Evolutionary conservation across 106 monocot species (phyloP).

Genomic region (Gastrodia elata): DNA sequence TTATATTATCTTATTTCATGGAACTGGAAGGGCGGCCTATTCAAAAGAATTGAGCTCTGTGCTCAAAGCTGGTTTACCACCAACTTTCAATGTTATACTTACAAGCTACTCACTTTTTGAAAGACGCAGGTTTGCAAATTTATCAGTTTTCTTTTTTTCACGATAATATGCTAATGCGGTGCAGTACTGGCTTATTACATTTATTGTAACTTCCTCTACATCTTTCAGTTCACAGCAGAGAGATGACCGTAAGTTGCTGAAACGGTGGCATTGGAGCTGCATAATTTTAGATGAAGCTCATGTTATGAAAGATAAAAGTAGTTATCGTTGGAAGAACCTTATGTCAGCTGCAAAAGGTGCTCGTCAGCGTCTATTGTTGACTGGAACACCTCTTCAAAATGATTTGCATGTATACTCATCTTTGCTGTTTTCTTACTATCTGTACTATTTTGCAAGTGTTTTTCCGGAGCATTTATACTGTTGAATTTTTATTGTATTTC

Average conservation of each 20-base stretch:
- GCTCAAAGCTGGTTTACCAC: conserved; percentile 69
- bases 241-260: conserved; percentile 84
- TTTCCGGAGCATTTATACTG: neutral
- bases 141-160: neutral
- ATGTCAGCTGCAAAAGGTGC: conserved; percentile 82
- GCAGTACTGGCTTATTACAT: neutral
- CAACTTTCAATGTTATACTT: conserved; percentile 91
- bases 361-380: conserved; percentile 82
- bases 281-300: conserved; percentile 98
- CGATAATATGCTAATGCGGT: neutral
- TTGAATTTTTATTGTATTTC: neutral
- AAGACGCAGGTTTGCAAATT: conserved; percentile 50
- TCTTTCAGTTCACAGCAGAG: conserved; percentile 70
- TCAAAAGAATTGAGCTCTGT: conserved; percentile 79
- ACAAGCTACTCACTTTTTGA: conserved; percentile 89
- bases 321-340: conserved; percentile 89
- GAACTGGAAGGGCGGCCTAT: conserved; percentile 63
- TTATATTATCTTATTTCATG: conserved; percentile 90
- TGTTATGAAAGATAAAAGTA: conserved; percentile 89
- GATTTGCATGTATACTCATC: conserved; percentile 77
- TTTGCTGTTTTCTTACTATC: neutral
- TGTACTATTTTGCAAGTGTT: neutral
- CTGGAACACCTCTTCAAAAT: conserved; percentile 98
- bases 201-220: neutral
- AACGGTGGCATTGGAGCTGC: conserved; percentile 83